A percentile compares a stretch with the other conserved stretches of the same genome.
phyloP scores from a whole-genome alignment of 2,329 filamentous ascomycete genomes.

The Clarireedia monteithiana region DNA sequence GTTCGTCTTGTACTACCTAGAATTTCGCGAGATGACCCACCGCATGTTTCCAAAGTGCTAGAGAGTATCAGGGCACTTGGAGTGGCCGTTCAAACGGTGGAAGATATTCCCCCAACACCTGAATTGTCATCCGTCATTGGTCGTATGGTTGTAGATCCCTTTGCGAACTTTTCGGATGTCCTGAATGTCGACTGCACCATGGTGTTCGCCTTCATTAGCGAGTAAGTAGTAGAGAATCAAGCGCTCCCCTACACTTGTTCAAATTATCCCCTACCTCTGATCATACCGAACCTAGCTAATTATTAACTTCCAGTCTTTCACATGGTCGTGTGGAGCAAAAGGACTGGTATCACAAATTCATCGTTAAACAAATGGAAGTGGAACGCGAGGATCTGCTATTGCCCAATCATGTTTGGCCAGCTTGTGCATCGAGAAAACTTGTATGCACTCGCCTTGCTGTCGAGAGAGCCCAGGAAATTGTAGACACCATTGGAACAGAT shows the following conservation, averaged over 20 bases:
- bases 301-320: conserved; percentile 32
- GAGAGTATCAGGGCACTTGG: conserved; percentile 45
- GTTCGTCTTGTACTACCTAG: conserved; percentile 55
- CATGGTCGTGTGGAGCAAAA: conserved; percentile 26
- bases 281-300: not conserved
- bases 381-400: conserved; percentile 54
- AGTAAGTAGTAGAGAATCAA: conserved; percentile 28
- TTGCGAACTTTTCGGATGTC: conserved; percentile 32
- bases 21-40: conserved; percentile 38
- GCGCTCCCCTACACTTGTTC: not conserved
- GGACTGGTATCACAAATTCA: conserved; percentile 28
- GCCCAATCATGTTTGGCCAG: conserved; percentile 53
- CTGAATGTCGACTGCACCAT: conserved; percentile 57
- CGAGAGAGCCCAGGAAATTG: conserved; percentile 55
- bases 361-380: conserved; percentile 47
- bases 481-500: conserved; percentile 50
- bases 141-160: conserved; percentile 33
- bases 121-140: conserved; percentile 18
- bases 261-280: not conserved
- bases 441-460: conserved; percentile 56
- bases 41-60: conserved; percentile 49
- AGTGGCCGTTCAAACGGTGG: conserved; percentile 26
- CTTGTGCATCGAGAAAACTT: conserved; percentile 43
- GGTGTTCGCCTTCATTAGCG: conserved; percentile 59
- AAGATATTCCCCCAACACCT: conserved; percentile 19